These are phyloP conservation scores for Senna tora DNA, from an alignment of 306 rosid species.

Conservation along the genomic window DNA sequence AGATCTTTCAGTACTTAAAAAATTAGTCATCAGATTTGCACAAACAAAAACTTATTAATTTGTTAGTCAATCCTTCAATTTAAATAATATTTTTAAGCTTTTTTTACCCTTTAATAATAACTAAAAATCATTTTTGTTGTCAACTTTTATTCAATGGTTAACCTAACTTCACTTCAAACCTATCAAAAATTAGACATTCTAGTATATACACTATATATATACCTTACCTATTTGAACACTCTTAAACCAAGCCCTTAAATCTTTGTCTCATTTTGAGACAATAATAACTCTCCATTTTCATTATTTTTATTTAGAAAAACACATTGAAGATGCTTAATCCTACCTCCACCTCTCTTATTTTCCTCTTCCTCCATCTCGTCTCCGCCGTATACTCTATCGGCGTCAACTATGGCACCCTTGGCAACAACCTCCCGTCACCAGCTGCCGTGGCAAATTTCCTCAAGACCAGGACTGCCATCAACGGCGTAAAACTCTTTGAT, in stretches of 20 bases:
- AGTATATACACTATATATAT: background rate
- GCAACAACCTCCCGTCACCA: constrained; percentile 73
- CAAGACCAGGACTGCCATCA: constrained; percentile 55
- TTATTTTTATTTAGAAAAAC: background rate
- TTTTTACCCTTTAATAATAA: too few species aligned
- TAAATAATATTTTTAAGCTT: too few species aligned
- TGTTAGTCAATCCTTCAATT: too few species aligned
- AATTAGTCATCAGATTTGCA: too few species aligned
- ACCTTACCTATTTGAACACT: background rate
- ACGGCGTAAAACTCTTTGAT: constrained; percentile 77
- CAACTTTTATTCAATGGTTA: background rate
- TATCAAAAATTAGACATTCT: background rate
- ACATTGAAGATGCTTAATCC: constrained; percentile 24
- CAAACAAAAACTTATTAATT: too few species aligned
- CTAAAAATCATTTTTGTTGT: background rate
- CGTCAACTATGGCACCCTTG: constrained; percentile 85
- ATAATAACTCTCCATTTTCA: background rate
- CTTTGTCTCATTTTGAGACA: too few species aligned
- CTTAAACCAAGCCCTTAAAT: too few species aligned
- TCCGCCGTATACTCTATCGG: constrained; percentile 58
- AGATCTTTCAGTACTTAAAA: too few species aligned
- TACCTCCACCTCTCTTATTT: constrained; percentile 2
- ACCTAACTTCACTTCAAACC: background rate
- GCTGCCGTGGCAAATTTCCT: constrained; percentile 63
- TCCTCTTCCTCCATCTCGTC: constrained; percentile 43